Evolutionary conservation across 2,329 filamentous ascomycete genomes (phyloP), one percentile per base, ranked within the genome.

Genomic region (Penicillium sp.): DNA sequence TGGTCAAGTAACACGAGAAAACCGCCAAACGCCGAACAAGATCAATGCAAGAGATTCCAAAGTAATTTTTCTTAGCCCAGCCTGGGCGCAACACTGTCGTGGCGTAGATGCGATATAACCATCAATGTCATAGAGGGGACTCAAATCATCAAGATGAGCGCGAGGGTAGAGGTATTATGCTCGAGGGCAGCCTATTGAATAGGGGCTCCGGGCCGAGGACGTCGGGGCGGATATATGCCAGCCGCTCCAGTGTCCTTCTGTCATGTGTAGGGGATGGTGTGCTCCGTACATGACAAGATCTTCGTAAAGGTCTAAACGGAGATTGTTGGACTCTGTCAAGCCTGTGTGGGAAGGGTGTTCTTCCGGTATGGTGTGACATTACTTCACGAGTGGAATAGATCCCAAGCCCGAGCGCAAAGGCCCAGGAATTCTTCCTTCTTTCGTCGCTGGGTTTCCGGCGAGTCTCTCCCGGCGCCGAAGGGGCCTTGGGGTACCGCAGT

Each of bases 371-470:
- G 3, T 37, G 4, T 9, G 33, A 18, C 7, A 12, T 4, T 29
- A 32, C 15, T 37, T 40, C 74, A 96, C 54, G 90, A 95, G 75
- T 97, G 93, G 72, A 97, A 95, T 25, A 98, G 73, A 74, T 98
- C 93, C 93, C 93, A 98, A 7, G 93, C 93, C 64, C 89, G 80
- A 59, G 89, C 84, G 68, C 92, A 96, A 43, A 97, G 75, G 48
- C 81, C 78, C 56, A 98, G 76, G 66, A 98, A 98, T 68, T 95
- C 89, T 38, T 95, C 90, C 67, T 90, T 90, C 82, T 97, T 97
- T 65, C 81, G 85, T 61, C 82, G 80, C 68, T 89, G 86, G 5
- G 84, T 89, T 61, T 93, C 90, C 6, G 88, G 89, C 58, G 84
- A 91, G 65, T 93, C 90, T 53, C 88, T 79, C 32, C 88, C 88